Evolutionary conservation across 2,329 filamentous ascomycete species (phyloP), one percentile per base, ranked within the genome.

Genomic region (Hypoxylon sp.): DNA sequence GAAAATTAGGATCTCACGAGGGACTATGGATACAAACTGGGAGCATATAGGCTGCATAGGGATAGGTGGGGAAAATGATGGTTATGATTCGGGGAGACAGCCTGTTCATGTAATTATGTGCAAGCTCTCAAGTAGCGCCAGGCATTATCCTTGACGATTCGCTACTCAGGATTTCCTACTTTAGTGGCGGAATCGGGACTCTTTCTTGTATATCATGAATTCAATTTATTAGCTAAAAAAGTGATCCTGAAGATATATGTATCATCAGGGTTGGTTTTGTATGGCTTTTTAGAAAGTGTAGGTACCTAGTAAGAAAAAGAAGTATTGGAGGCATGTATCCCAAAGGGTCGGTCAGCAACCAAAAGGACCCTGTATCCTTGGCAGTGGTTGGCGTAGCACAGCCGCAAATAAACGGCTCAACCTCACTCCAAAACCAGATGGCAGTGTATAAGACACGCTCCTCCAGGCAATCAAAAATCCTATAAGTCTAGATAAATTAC

Each of bases 1-100:
- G 17, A 49, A 58, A 45, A 38, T 38, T 13, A 14, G 14, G 19
- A 30, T 58, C 43, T 48, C 55, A 38, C 55, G 43, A 49, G 19
- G 32, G 5, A 4, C 41, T 30, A 49, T 38, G 17, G n/a, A 49
- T 38, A 49, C 23, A 48, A 14, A 45, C 17, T 5, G 14, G 32
- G 32, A 30, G 28, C 10, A 13, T 41, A 53, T 7, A 38, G 11
- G 32, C n/a, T 41, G 19, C 50, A 53, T 53, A 38, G 36, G 51
- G 9, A 34, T 46, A 43, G 10, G 14, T 34, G 17, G 25, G 17
- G 5, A 46, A 17, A 56, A 19, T 34, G 6, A 43, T 55, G 23
- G 14, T n/a, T 34, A 34, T 25, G 25, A 32, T 34, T 55, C 9
- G 7, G n/a, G n/a, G 30, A 32, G 14, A 36, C 14, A 38, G 34